Evolutionary conservation across 225 moss, liverwort and hornwort species (phyloP), one percentile per base, ranked within the genome.

Genomic region (Physcomitrellopsis africana): DNA sequence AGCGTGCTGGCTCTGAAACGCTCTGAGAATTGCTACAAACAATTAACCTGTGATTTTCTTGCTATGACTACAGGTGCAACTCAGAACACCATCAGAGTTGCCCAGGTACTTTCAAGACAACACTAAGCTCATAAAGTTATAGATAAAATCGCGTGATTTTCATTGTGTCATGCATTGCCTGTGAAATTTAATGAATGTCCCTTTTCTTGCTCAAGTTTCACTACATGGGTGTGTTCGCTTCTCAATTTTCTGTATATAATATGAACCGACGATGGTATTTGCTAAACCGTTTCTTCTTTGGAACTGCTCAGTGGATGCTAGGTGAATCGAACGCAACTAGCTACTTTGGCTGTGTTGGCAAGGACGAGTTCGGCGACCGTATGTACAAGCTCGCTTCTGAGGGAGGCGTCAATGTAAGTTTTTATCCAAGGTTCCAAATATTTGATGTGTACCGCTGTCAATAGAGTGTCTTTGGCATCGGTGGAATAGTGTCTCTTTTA

Each of bases 321-420:
- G 92, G 85, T 75, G 83, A 79, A 59, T 93, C 95, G 0, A 92
- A 90, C 77, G 90, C 93, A 44, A 92, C 95, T 15, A 93, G 92
- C 84, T 99, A 87, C 83, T 86, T 95, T 8, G 99, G 99, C 27
- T 95, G 99, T 75, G 83, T 95, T 76, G 99, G 99, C 16, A 93
- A 94, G 74, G 99, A 99, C 43, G 89, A 93, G 72, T 95, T 86
- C 59, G 99, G 88, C 16, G 66, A 86, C 55, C 90, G 86, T 56
- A 99, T 95, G 97, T 80, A 79, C 70, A 90, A 93, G 70, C 86
- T 87, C 42, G 89, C 90, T n/a, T 74, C 79, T 2, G 83, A 93
- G 22, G 94, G 91, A 70, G 97, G 97, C 7, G 94, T 99, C 11
- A 89, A 87, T 73, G 91, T 90, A 72, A 89, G 89, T 86, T 59